phyloP scores from a whole-genome alignment of 768 basidiomycete genomes.

The Mycena haematopus region DNA sequence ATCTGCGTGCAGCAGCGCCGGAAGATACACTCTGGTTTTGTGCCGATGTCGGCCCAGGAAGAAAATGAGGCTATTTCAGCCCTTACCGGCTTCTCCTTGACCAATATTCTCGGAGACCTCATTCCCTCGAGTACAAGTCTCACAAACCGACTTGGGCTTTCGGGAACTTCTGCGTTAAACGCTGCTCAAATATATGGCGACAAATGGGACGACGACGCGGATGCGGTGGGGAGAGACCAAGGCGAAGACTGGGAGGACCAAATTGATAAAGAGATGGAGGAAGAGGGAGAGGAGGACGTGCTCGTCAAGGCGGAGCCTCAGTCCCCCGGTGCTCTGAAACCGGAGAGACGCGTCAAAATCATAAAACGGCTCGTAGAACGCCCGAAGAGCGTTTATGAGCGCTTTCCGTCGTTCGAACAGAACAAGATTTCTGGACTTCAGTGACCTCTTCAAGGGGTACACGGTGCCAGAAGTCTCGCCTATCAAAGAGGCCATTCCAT shows the following conservation, averaged over 20 bases:
- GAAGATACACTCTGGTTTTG: neutral
- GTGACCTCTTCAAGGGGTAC: conserved; percentile 85
- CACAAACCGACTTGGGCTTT: conserved; percentile 77
- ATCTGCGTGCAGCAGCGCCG: neutral
- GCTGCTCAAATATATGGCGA: conserved; percentile 80
- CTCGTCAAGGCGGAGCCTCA: conserved; percentile 65
- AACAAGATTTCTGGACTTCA: conserved; percentile 81
- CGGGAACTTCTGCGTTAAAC: conserved; percentile 66
- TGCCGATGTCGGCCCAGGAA: conserved; percentile 53
- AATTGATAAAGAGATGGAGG: conserved; percentile 77
- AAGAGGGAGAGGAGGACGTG: conserved; percentile 62
- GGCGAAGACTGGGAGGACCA: conserved; percentile 91
- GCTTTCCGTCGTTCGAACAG: conserved; percentile 85
- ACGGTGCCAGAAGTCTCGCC: conserved; percentile 76
- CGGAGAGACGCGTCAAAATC: conserved; percentile 60
- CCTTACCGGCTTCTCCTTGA: conserved; percentile 79
- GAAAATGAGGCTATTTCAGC: conserved; percentile 78
- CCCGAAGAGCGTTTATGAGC: conserved; percentile 85
- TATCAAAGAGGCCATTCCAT: conserved; percentile 70
- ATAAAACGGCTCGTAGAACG: conserved; percentile 76
- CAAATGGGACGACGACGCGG: conserved; percentile 68
- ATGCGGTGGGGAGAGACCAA: conserved; percentile 75
- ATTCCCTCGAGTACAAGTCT: conserved; percentile 70
- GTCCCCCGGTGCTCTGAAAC: conserved; percentile 55
- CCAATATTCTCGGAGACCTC: conserved; percentile 72